Percentiles rank a stretch among this genome's conserved stretches.
These are phyloP conservation scores for Tetrapisispora phaffii DNA, from an alignment of 805 yeast genomes.

Conservation along the genomic window DNA sequence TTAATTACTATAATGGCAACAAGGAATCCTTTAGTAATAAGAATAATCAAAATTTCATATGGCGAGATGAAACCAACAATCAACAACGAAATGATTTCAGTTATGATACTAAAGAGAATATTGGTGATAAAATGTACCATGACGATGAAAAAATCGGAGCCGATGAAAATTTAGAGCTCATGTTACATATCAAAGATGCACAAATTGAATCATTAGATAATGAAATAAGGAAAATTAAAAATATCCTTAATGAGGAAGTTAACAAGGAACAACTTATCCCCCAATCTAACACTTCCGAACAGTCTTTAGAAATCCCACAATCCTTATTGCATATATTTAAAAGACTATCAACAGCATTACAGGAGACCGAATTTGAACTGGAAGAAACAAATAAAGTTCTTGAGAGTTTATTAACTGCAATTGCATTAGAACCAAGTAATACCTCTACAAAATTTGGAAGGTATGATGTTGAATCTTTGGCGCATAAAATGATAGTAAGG, in stretches of 20 bases:
- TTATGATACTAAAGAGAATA: neutral
- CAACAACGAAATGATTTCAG: neutral
- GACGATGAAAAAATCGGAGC: neutral
- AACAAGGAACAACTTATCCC: constrained; percentile 29
- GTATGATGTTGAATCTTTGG: constrained; percentile 63
- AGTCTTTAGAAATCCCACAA: constrained; percentile 28
- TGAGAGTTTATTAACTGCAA: constrained; percentile 52
- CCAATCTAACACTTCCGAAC: constrained; percentile 10
- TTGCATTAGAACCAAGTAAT: constrained; percentile 40
- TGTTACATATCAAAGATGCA: constrained; percentile 46
- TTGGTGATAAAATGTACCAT: neutral
- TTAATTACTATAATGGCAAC: neutral
- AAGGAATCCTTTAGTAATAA: neutral
- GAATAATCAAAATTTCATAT: neutral
- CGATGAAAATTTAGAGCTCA: constrained; percentile 37
- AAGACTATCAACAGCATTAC: constrained; percentile 39
- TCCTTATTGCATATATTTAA: constrained; percentile 39
- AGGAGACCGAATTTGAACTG: constrained; percentile 41
- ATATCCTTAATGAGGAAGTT: constrained; percentile 28
- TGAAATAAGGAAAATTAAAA: constrained; percentile 34
- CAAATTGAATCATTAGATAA: constrained; percentile 38
- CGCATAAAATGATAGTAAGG: constrained; percentile 61
- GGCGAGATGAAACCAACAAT: neutral
- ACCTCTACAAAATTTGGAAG: constrained; percentile 44
- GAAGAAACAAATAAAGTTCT: constrained; percentile 52